Evolutionary conservation across 495 filamentous ascomycete species (phyloP), one percentile per base, ranked within the genome.

Genomic region (Penicillium turbatum): DNA sequence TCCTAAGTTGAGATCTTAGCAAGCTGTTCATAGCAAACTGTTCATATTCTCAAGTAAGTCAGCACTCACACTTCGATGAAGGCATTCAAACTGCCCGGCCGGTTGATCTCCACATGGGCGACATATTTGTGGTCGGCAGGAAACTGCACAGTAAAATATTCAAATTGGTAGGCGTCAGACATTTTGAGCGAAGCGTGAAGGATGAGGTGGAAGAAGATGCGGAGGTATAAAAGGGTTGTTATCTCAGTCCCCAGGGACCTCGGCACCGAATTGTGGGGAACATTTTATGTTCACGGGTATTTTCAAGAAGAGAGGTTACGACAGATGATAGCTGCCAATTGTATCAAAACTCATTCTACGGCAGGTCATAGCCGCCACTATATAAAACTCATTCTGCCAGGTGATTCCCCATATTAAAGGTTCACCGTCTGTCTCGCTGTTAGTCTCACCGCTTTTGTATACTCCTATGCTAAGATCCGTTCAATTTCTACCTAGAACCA

Each of bases 61-160:
- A 19, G 37, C 1, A 68, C 69, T 56, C 73, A 85, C 83, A 69
- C 76, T 71, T 91, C 86, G 55, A 82, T 74, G 71, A 97, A 97
- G 50, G 93, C 85, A 70, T 98, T 98, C 66, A 96, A 74, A 74
- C 96, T 97, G 46, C 83, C 70, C 1, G 92, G 83, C 7, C 93
- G 83, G 76, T 95, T 92, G 74, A 95, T 96, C 68, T 97, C 87
- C 45, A 98, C 90, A 67, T 95, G 89, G 9, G 88, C 89, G 35
- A 97, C 89, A 72, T 83, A 83, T 56, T 72, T 67, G n/a, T 67
- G 57, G 50, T 85, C 75, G 12, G 68, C 58, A 0, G 91, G 89
- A 50, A 86, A 86, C 17, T 80, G 79, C 56, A 97, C 75, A 50
- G 83, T 82, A 80, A 93, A 97, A 77, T 92, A 77, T 53, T 87